Base-by-base conservation (phyloP, 345 rosid genomes). In the Brassica juncea region DNA sequence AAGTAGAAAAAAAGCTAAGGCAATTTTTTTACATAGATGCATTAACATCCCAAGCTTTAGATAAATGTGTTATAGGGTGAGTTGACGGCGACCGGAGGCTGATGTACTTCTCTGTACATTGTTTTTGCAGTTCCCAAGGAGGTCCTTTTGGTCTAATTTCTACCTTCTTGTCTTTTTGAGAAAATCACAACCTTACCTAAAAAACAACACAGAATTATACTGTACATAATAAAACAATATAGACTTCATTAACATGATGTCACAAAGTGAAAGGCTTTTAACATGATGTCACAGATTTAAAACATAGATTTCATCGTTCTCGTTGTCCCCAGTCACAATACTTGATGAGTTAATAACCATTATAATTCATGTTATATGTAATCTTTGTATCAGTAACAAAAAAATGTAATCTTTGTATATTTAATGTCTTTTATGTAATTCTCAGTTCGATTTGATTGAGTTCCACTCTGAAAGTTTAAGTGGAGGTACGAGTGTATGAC, bases 81-180 rank as follows among this genome's bases (percentile, higher is more conserved):
- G 73, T 44, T 79, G 82, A 79, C 25, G 16, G 73, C 32, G 70
- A 79, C 82, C 74, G 65, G 58, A 31, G 70, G 70, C 70, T 73
- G 32, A 67, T 73, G 78, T 79, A 79, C 78, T 62, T 73, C 74
- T 73, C 74, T 73, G 78, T 79, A 79, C 82, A 79, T 73, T 73
- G 82, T 79, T 37, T 79, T 68, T 73, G 28, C 39, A 73, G 58
- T 21, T 47, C 65, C 82, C 74, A 60, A 73, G 1, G 73, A 71
- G 30, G 10, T 68, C 32, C 12, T 66, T 64, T 77, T 49, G 14
- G 76, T 64, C 67, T 37, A 64, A 54, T 27, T 54, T 67, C 55
- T 49, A 47, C 37, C 15, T 42, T 47, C 70, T 68, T 39, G 47
- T 9, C 47, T 39, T 39, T 39, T 9, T 47, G 4, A 61, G 4